Base-by-base conservation (phyloP, 305 asterid species). In the Salvia sclarea region DNA sequence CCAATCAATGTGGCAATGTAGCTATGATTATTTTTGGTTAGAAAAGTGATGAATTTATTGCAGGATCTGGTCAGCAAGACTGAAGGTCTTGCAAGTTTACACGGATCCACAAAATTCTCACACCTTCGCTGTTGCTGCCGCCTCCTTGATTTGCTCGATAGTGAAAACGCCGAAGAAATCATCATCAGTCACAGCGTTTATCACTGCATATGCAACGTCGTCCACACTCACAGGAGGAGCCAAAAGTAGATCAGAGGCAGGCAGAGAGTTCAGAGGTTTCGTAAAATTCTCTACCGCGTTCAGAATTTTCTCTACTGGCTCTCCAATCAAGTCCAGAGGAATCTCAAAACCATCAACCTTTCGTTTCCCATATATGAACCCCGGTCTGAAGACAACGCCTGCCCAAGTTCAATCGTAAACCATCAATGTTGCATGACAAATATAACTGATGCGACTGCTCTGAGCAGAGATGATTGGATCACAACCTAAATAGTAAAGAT, bases 331-430 rank as follows among this genome's bases (percentile, higher is more conserved):
- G 79, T 94, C 95, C 38, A 94, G 83, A 56, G 96, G 99, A 64
- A 94, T 84, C 89, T 87, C 99, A 40, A 77, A 85, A 54, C 95
- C 92, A 62, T 86, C 92, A 18, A 91, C 84, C 78, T 79, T 91
- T 76, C 98, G 81, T 81, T 89, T 89, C 73, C 99, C 99, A 3
- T 91, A 94, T 67, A 94, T 91, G 73, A 94, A 88, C 5, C 84
- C 97, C 2, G 99, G 99, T 78, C 98, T 86, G 45, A 94, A 79
- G 12, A 94, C 91, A 47, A 94, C 92, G 12, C 99, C 98, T 94
- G 86, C 72, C 47, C 37, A 65, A 71, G 73, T 70, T 60, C 66
- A 73, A 70, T 24, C 2, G 44, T 25, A 52, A 43, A 55, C 28
- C 50, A 20, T 43, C 65, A 68, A 71, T 45, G 17, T 17, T 40